Percentiles rank a stretch among this genome's conserved stretches.
These are phyloP conservation scores for Candida morakotiae DNA, from an alignment of 805 yeast genomes.

Conservation along the genomic window DNA sequence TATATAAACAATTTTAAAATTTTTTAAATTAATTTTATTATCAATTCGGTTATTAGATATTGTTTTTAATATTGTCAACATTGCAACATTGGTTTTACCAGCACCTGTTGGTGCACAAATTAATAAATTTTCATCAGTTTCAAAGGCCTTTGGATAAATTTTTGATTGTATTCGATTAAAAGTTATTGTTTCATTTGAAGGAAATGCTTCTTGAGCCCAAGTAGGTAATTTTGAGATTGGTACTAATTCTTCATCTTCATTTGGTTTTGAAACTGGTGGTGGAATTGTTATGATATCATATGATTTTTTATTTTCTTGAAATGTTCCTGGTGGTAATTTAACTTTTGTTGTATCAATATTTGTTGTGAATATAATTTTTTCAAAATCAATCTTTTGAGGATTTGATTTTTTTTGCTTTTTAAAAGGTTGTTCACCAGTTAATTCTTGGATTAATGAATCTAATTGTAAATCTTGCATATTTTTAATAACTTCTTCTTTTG, in stretches of 20 bases:
- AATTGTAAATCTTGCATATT: slow-evolving; percentile 45
- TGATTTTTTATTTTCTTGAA: slow-evolving; percentile 61
- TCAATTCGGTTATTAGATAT: slow-evolving; percentile 49
- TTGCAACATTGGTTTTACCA: slow-evolving; percentile 96
- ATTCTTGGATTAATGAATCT: slow-evolving; percentile 38
- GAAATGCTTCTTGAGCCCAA: slow-evolving; percentile 81
- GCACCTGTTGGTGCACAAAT: slow-evolving; percentile 99
- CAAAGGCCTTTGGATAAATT: slow-evolving; percentile 76
- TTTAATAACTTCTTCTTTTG: slow-evolving; percentile 29
- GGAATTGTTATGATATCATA: slow-evolving; percentile 95
- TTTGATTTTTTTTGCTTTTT: slow-evolving; percentile 16
- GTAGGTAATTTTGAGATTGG: slow-evolving; percentile 62
- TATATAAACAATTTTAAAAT: slow-evolving; percentile 77
- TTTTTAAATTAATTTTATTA: slow-evolving; percentile 42
- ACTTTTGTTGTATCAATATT: slow-evolving; percentile 58
- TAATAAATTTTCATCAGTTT: slow-evolving; percentile 64
- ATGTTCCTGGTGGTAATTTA: slow-evolving; percentile 78
- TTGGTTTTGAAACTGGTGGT: slow-evolving; percentile 57
- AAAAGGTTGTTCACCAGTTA: slow-evolving; percentile 44
- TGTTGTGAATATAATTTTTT: slow-evolving; percentile 6
- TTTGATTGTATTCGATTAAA: slow-evolving; percentile 82
- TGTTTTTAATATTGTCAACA: slow-evolving; percentile 69
- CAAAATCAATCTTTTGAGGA: slow-evolving; percentile 8
- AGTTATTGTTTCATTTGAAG: slow-evolving; percentile 55
- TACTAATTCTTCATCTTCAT: slow-evolving; percentile 43